A percentile compares a stretch with the other conserved stretches of the same genome.
These are phyloP conservation scores for Gossypium sturtianum DNA, from an alignment of 345 rosid genomes.

Conservation along the genomic window DNA sequence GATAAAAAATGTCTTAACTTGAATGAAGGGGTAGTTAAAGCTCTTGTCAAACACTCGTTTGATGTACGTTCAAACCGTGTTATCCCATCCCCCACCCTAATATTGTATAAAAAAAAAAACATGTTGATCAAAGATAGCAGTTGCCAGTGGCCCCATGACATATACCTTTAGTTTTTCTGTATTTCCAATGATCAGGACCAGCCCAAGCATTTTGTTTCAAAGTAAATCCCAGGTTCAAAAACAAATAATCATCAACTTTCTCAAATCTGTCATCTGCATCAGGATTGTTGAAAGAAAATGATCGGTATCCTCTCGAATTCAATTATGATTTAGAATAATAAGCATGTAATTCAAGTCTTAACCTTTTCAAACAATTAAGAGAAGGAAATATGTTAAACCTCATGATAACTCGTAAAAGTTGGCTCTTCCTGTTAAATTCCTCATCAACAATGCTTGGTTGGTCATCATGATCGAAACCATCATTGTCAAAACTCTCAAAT, in stretches of 20 bases:
- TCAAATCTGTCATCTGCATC: constrained; percentile 51
- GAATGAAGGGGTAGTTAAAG: no score
- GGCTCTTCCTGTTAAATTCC: constrained; percentile 39
- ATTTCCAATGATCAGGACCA: constrained; percentile 98
- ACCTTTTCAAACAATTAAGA: constrained; percentile 8
- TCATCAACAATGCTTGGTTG: constrained; percentile 44
- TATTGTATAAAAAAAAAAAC: no score
- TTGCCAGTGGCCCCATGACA: constrained; percentile 11
- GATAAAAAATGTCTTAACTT: no score
- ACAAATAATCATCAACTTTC: constrained; percentile 60
- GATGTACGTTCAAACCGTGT: no score
- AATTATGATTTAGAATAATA: background rate
- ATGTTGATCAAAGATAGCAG: background rate
- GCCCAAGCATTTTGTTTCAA: constrained; percentile 92
- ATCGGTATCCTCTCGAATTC: constrained; percentile 46
- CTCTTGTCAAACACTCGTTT: no score
- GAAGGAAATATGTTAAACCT: constrained; percentile 36
- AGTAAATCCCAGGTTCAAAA: constrained; percentile 58
- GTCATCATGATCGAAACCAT: constrained; percentile 48
- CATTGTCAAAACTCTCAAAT: constrained; percentile 42
- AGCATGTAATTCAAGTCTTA: background rate
- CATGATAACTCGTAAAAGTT: constrained; percentile 42
- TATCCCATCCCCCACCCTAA: no score
- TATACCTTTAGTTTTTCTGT: constrained; percentile 63
- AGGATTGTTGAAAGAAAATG: constrained; percentile 32